Base-by-base conservation (phyloP, 257 asterid genomes). In the Solanum chilense region DNA sequence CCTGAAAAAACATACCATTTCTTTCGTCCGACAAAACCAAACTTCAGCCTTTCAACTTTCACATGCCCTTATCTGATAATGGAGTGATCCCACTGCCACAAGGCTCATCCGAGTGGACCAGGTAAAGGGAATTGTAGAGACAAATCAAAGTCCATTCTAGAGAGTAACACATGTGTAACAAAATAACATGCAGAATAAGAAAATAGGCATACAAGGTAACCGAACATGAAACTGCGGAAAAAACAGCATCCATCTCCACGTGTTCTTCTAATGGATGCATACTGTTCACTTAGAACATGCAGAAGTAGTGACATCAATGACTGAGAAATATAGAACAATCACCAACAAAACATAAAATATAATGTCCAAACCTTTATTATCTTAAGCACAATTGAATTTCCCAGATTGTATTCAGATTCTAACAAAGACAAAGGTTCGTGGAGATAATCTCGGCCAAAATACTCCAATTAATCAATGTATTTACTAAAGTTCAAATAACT, bases 201-300 rank as follows among this genome's bases (percentile, higher is more conserved):
- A 82, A 12, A 20, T 33, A 25, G 20, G 21, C 96, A 81, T 93
- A 97, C 99, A 64, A 97, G 98, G 94, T 94, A 95, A 82, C 96
- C 92, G 91, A 97, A 95, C 99, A 97, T 95, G 93, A 97, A 97
- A 92, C 98, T 87, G 78, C 99, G 98, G 87, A 97, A 97, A 92
- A 97, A 97, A 90, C 99, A 95, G 84, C 95, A 95, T 86, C 98
- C 99, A 89, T 97, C 98, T 86, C 99, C 99, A 33, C 98, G 90
- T 33, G 35, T 33, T 33, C 35, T 33, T 33, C 35, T 4, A 33
- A 33, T 33, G 35, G 35, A 29, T 29, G 35, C 35, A 33, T 33
- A 33, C 5, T 33, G 35, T 33, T 33, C 35, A 33, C 35, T 33
- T 4, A 33, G 35, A 3, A 33, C 35, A 33, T 33, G 35, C 5